Base-by-base conservation (phyloP, 2,329 filamentous ascomycete species). In the Aspergillus sp. region DNA sequence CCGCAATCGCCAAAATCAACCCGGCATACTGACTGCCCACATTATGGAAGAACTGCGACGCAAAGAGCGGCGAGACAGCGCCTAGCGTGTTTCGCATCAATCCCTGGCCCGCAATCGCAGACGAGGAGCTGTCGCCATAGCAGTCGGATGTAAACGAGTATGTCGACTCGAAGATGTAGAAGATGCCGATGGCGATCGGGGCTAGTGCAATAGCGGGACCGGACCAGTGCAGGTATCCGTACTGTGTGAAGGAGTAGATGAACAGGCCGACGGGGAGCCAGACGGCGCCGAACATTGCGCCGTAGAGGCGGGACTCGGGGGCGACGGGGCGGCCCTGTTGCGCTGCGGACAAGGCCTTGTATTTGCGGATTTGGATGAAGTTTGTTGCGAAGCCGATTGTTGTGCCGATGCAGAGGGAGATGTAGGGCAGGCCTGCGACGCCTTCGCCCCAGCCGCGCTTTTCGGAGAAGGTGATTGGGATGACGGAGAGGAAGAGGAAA, bases 221-320 rank as follows among this genome's bases (percentile, higher is more conserved):
- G 51, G 82, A 77, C 81, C 81, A 83, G 52, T 66, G 70, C 2
- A 83, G 66, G 52, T 75, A 73, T 4, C 70, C 74, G 66, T 83
- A 83, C 65, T 83, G 80, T 1, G 80, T 82, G 73, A 82, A 83
- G 40, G 73, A 77, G 75, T 83, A 83, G 67, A 83, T 79, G 73
- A 81, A 81, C 2, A 82, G 74, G 15, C 79, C 79, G 45, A 81
- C 66, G 14, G 79, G 79, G 12, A 81, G 71, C 71, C 73, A 79
- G 60, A 79, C 62, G 23, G 78, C 76, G 23, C 79, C 79, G 60
- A 71, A 79, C 65, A 81, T 75, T 50, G 79, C 77, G n/a, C 79
- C 79, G 62, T 80, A 80, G 2, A 81, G 74, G 19, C 79, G 76
- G n/a, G 70, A 70, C 57, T 81, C 79, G 3, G 79, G 79, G 0